Evolutionary conservation across 176 grass and related monocot species (phyloP).

Genomic region (Eleusine indica): DNA sequence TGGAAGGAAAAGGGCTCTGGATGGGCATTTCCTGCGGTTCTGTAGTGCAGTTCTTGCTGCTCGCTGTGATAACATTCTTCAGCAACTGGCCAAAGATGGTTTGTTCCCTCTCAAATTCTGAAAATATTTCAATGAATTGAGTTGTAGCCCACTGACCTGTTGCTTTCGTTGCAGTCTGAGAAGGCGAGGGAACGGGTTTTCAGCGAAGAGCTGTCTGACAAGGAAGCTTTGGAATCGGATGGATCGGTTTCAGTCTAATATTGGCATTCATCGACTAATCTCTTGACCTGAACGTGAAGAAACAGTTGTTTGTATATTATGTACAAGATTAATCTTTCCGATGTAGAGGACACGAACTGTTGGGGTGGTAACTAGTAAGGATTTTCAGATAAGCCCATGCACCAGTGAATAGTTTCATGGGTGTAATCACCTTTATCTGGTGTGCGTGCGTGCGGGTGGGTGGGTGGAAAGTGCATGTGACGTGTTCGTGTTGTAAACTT

Average conservation of each 20-base stretch:
- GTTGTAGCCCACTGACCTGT: not conserved
- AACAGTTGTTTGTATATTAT: slow-evolving; percentile 14
- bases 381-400: not conserved
- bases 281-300: slow-evolving; percentile 2
- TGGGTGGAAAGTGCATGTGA: not conserved
- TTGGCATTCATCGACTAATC: not conserved
- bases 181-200: slow-evolving; percentile 63
- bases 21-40: slow-evolving; percentile 79
- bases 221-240: slow-evolving; percentile 24
- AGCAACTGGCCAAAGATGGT: slow-evolving; percentile 87
- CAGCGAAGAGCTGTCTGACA: slow-evolving; percentile 33
- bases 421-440: not conserved
- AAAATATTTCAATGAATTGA: not conserved
- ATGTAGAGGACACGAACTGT: not conserved
- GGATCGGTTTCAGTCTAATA: slow-evolving; percentile 8
- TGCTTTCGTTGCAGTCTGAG: slow-evolving; percentile 45
- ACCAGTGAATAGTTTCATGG: not conserved
- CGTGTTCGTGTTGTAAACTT: not conserved
- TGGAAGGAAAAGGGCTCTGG: slow-evolving; percentile 81
- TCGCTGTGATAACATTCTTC: slow-evolving; percentile 63
- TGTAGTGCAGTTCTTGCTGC: slow-evolving; percentile 60
- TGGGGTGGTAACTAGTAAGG: not conserved
- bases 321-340: not conserved
- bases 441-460: not conserved
- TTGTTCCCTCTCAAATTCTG: slow-evolving; percentile 14